A percentile compares a stretch with the other conserved stretches of the same genome.
Evolutionary conservation across 73 alveolate genomes (phyloP).

Genomic region (Symbiodinium natans): DNA sequence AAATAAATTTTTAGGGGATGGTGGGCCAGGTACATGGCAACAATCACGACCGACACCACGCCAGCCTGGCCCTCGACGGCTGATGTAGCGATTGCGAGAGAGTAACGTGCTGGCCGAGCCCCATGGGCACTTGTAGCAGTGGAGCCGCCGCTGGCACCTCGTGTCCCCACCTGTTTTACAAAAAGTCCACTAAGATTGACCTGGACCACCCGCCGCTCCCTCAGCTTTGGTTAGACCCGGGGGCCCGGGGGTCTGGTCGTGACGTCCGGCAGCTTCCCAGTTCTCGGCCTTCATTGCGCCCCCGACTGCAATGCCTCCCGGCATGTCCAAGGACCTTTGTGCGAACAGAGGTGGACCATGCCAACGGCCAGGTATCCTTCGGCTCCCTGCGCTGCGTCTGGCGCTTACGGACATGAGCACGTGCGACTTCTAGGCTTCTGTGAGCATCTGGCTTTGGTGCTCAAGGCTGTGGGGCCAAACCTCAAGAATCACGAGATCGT

Average conservation of each 20-base stretch:
- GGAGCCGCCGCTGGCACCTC: too few relatives aligned
- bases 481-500: slow-evolving; percentile 64
- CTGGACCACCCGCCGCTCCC: not conserved
- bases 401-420: not conserved
- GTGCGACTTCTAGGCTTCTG: not conserved
- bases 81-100: too few relatives aligned
- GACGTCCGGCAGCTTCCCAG: too few relatives aligned
- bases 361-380: not conserved
- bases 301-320: too few relatives aligned
- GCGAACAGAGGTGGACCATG: slow-evolving; percentile 51
- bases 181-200: not conserved
- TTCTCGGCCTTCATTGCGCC: not conserved
- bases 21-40: not conserved
- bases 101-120: too few relatives aligned
- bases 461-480: slow-evolving; percentile 61
- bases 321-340: slow-evolving; percentile 15
- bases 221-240: not conserved
- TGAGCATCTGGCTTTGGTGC: not conserved
- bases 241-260: not conserved
- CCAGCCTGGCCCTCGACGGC: not conserved
- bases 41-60: not conserved
- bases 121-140: too few relatives aligned
- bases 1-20: too few relatives aligned
- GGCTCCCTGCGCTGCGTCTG: not conserved
- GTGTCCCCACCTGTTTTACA: too few relatives aligned